These are phyloP conservation scores for Thelonectria blattea DNA, from an alignment of 2,329 filamentous ascomycete genomes.

Conservation along the genomic window DNA sequence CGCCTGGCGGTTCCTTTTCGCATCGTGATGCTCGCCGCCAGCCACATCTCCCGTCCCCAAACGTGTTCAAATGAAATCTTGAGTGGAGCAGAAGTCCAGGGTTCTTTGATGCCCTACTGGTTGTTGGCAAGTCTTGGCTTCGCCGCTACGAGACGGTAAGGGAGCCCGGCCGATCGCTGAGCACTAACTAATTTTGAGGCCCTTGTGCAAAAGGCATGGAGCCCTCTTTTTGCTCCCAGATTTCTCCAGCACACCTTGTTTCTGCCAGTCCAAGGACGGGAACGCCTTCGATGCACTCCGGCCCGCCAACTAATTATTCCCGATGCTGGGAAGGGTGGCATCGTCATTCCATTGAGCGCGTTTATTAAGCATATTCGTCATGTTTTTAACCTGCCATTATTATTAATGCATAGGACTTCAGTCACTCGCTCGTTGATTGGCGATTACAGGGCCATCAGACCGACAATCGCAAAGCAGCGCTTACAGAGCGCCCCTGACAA, in stretches of 20 bases:
- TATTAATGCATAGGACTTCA: background rate
- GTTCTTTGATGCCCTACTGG: constrained; percentile 13
- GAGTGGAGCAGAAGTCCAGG: constrained; percentile 17
- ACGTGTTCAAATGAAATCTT: constrained; percentile 6
- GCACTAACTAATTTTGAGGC: constrained; percentile 23
- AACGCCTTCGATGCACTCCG: constrained; percentile 15
- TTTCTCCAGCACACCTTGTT: constrained; percentile 1
- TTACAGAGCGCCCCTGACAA: background rate
- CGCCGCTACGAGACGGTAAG: constrained; percentile 32
- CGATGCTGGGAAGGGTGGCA: constrained; percentile 14
- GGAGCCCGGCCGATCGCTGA: constrained; percentile 36
- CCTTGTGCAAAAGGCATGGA: constrained; percentile 13
- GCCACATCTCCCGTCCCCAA: constrained; percentile 3
- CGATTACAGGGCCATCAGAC: background rate
- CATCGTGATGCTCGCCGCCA: constrained; percentile 4
- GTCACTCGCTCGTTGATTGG: background rate
- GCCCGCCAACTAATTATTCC: constrained; percentile 25
- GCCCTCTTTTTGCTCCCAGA: background rate
- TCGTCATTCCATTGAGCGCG: constrained; percentile 9
- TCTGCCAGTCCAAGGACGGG: constrained; percentile 6
- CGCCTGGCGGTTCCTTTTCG: constrained; percentile 6
- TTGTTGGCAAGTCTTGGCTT: constrained; percentile 33
- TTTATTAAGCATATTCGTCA: background rate
- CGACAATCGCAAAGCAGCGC: background rate
- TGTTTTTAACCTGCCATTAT: background rate